Evolutionary conservation across 2,329 filamentous ascomycete species (phyloP).

Genomic region (Paracorniculantispora psalliotae): DNA sequence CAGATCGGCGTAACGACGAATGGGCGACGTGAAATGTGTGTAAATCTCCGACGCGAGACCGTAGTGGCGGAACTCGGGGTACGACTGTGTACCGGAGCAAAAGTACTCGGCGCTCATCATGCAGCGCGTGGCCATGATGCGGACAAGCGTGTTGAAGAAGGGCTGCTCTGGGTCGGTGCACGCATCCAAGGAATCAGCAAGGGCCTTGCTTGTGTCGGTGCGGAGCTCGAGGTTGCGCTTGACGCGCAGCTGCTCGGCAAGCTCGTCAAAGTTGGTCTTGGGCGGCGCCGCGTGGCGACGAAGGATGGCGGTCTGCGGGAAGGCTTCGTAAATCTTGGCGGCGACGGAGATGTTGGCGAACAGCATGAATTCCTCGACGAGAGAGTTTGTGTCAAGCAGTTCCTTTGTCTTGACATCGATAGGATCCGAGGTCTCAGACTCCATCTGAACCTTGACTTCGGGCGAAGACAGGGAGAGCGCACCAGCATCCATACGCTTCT

Average conservation of each 20-base stretch:
- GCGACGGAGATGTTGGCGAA: constrained; percentile 96
- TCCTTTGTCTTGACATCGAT: constrained; percentile 95
- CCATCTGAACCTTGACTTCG: constrained; percentile 91
- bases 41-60: constrained; percentile 95
- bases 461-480: constrained; percentile 95
- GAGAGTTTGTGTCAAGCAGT: constrained; percentile 89
- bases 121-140: constrained; percentile 95
- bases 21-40: constrained; percentile 96
- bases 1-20: constrained; percentile 95
- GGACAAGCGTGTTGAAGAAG: constrained; percentile 97
- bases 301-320: constrained; percentile 91
- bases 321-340: constrained; percentile 80
- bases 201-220: constrained; percentile 82
- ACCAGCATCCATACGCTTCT: constrained; percentile 94
- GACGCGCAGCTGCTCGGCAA: constrained; percentile 82
- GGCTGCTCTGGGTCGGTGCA: constrained; percentile 77
- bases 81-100: constrained; percentile 85
- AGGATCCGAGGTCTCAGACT: constrained; percentile 92
- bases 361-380: constrained; percentile 99
- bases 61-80: constrained; percentile 94
- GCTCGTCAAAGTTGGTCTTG: constrained; percentile 93
- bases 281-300: constrained; percentile 89
- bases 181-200: constrained; percentile 84
- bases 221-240: constrained; percentile 77
- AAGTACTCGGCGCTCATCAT: constrained; percentile 99